A percentile compares a stretch with the other conserved stretches of the same genome.
Evolutionary conservation across 75 land plant species (phyloP).

Genomic region (Cunninghamia lanceolata): DNA sequence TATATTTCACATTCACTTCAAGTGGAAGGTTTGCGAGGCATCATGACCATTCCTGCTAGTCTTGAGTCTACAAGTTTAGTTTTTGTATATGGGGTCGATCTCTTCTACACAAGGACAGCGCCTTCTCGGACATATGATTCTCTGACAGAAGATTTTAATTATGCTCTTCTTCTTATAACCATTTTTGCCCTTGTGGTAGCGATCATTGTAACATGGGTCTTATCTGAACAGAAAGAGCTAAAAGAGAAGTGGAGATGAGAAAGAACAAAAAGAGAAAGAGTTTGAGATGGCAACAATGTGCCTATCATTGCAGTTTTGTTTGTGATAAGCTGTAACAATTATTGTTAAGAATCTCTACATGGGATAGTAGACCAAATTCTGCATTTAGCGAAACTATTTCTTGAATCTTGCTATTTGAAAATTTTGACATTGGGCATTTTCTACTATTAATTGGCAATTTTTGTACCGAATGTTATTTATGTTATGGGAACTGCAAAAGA

Average conservation of each 20-base stretch:
- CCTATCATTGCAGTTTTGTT: constrained; percentile 9
- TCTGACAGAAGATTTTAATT: constrained; percentile 94
- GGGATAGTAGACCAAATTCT: not conserved
- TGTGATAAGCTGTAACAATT: not conserved
- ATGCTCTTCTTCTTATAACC: constrained; percentile 89
- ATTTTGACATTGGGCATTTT: not conserved
- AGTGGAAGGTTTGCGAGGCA: constrained; percentile 93
- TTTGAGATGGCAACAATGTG: constrained; percentile 40
- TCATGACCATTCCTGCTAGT: constrained; percentile 75
- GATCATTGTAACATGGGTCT: constrained; percentile 72
- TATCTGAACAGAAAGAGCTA: constrained; percentile 85
- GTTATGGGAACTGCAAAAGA: not conserved
- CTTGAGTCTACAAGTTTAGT: constrained; percentile 89
- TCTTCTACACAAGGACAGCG: constrained; percentile 89
- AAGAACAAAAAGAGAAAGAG: constrained; percentile 77
- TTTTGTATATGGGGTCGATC: constrained; percentile 92
- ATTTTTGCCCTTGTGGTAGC: constrained; percentile 79
- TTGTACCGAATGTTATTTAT: not conserved
- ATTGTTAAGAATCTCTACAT: not conserved
- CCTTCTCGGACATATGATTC: constrained; percentile 96
- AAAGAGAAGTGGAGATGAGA: constrained; percentile 87
- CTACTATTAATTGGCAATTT: not conserved
- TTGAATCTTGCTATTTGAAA: not conserved
- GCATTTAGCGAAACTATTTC: not conserved
- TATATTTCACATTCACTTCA: constrained; percentile 80